Evolutionary conservation across 192 early-diverging fungal genomes (phyloP).

Genomic region (Dissophora globulifera): DNA sequence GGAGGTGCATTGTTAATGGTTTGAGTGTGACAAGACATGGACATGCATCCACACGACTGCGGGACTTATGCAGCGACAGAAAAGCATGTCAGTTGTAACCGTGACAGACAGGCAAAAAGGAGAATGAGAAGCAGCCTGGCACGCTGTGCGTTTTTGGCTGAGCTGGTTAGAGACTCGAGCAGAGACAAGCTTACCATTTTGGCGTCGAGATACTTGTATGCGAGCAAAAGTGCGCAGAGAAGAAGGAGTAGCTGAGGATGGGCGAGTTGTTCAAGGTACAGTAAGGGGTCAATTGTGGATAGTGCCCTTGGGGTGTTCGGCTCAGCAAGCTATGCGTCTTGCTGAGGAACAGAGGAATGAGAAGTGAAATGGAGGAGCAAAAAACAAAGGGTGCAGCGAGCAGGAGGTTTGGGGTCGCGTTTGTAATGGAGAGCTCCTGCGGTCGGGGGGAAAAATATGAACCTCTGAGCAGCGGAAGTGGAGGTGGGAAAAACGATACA

Average conservation of each 20-base stretch:
- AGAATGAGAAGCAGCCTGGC: no score
- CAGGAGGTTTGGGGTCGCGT: not conserved
- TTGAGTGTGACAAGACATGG: no score
- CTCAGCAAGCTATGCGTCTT: conserved; percentile 28
- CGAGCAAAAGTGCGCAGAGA: conserved; percentile 31
- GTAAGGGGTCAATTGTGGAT: conserved; percentile 43
- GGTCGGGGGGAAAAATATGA: no score
- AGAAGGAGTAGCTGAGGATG: conserved; percentile 20
- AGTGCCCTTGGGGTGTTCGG: conserved; percentile 3
- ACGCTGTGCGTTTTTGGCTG: no score
- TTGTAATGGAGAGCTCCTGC: no score
- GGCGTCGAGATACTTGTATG: conserved; percentile 27
- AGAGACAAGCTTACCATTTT: conserved; percentile 31
- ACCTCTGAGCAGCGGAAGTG: no score
- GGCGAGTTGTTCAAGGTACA: conserved; percentile 10
- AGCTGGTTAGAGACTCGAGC: not conserved
- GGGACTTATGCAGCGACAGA: no score
- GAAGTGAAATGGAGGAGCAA: not conserved
- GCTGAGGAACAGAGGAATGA: not conserved
- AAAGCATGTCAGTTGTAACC: no score
- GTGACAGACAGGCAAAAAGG: no score
- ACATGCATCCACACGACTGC: no score
- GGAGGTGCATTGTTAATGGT: no score
- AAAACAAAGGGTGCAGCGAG: not conserved
- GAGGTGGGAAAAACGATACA: no score